Conservation (phyloP, 768 basidiomycete genomes). For the Termitomyces sp. region DNA sequence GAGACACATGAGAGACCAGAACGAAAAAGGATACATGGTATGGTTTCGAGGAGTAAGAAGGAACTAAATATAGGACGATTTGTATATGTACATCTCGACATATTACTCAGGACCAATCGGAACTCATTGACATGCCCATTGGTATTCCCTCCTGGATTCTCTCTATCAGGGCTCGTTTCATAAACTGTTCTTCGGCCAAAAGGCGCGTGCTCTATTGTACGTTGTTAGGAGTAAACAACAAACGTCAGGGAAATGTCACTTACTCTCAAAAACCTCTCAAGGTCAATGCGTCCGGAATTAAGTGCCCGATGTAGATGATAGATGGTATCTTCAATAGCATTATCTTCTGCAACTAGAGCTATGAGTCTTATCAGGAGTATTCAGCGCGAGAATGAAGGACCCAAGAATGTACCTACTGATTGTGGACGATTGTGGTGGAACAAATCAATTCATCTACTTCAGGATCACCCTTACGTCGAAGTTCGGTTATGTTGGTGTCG, state of each 20-base stretch:
- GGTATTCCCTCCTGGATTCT: conserved; percentile 71
- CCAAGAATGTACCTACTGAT: conserved; percentile 62
- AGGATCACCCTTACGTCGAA: conserved; percentile 81
- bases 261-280: conserved; percentile 91
- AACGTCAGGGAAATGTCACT: conserved; percentile 22
- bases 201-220: conserved; percentile 65
- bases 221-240: conserved; percentile 8
- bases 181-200: conserved; percentile 93
- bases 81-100: background rate
- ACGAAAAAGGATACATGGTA: conserved; percentile 28
- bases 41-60: conserved; percentile 29
- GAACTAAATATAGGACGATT: background rate
- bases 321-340: conserved; percentile 96
- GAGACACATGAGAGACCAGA: conserved; percentile 13
- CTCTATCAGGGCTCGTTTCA: conserved; percentile 91
- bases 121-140: conserved; percentile 35
- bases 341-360: conserved; percentile 98
- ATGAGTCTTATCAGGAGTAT: conserved; percentile 57
- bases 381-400: conserved; percentile 4
- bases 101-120: conserved; percentile 30
- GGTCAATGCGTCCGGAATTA: conserved; percentile 86
- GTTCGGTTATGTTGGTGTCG: conserved; percentile 69
- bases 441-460: conserved; percentile 97
- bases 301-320: conserved; percentile 94
- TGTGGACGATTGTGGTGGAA: conserved; percentile 91